These are phyloP conservation scores for Ganoderma meredithae DNA, from an alignment of 1,284 basidiomycete species.

Conservation along the genomic window DNA sequence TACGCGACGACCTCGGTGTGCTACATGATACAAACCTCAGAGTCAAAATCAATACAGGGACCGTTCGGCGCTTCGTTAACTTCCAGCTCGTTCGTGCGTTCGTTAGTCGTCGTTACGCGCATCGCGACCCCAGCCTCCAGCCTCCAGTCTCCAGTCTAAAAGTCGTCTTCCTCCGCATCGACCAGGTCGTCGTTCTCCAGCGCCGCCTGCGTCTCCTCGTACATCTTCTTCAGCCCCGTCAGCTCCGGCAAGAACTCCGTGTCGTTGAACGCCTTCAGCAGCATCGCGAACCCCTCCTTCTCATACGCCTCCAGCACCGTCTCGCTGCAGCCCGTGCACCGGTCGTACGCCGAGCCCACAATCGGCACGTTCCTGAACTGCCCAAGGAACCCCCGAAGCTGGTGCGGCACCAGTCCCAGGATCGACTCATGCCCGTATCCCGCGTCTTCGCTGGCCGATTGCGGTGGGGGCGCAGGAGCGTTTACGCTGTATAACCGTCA, in stretches of 20 bases:
- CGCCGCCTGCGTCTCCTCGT: conserved; percentile 80
- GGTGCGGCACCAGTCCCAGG: conserved; percentile 92
- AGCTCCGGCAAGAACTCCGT: conserved; percentile 81
- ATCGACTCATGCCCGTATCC: conserved; percentile 56
- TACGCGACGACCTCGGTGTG: background rate
- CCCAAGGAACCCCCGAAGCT: conserved; percentile 89
- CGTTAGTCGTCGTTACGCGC: background rate
- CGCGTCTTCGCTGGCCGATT: conserved; percentile 42
- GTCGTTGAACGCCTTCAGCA: conserved; percentile 88
- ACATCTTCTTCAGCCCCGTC: conserved; percentile 87
- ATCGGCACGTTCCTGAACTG: conserved; percentile 88
- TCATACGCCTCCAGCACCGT: conserved; percentile 78
- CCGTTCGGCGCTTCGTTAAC: conserved; percentile 1
- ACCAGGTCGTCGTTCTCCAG: conserved; percentile 83
- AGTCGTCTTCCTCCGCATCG: conserved; percentile 59
- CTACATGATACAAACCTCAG: background rate
- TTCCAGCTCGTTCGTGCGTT: background rate
- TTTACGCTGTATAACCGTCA: conserved; percentile 54
- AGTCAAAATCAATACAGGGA: background rate
- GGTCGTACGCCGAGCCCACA: conserved; percentile 85
- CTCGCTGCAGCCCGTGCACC: conserved; percentile 92
- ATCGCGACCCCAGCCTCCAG: too few relatives aligned
- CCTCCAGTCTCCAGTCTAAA: conserved; percentile 14
- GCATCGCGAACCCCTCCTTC: conserved; percentile 78
- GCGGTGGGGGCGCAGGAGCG: conserved; percentile 70